Evolutionary conservation across 257 asterid genomes (phyloP), one percentile per base, ranked within the genome.

Genomic region (Solanum clarkiae): DNA sequence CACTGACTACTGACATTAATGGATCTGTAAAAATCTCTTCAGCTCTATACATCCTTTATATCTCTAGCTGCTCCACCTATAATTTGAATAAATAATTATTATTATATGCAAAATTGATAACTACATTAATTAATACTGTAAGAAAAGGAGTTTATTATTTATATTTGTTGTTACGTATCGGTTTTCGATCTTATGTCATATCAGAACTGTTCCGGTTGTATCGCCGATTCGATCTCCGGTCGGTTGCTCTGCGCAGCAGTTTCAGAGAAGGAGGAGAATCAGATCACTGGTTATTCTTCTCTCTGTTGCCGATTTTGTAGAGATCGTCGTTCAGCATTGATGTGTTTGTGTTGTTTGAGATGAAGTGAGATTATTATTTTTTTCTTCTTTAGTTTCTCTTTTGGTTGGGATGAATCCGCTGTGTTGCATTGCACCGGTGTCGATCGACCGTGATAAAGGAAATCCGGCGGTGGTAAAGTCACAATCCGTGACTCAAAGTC

Each of bases 361-460:
- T 80, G 74, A 84, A 24, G 65, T 84, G n/a, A 42, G 12, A 63
- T 7, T 40, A 3, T 1, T 66, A 11, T 8, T 63, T 66, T 53
- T 14, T 74, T 24, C 16, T 16, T 32, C 2, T 32, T 22, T n/a
- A 47, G 42, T 56, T 22, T 10, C 49, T 26, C 13, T 44, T 15
- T 54, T 56, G 5, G 63, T 77, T 54, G 85, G 90, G 85, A 95
- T 96, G 99, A 96, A 96, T 90, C 99, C 99, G 15, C 91, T 96
- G 57, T 96, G 99, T 95, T 96, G 99, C 99, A 96, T 96, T 95
- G 99, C 99, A 83, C 98, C 99, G 62, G 99, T 96, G 44, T 91
- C 99, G 88, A 91, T 92, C 18, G 98, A 96, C 32, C 91, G 92
- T 84, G 99, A 96, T 93, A 95, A 90, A 57, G 90, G 91, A 66